Base-by-base conservation (phyloP, 257 asterid species). In the Lavandula angustifolia region DNA sequence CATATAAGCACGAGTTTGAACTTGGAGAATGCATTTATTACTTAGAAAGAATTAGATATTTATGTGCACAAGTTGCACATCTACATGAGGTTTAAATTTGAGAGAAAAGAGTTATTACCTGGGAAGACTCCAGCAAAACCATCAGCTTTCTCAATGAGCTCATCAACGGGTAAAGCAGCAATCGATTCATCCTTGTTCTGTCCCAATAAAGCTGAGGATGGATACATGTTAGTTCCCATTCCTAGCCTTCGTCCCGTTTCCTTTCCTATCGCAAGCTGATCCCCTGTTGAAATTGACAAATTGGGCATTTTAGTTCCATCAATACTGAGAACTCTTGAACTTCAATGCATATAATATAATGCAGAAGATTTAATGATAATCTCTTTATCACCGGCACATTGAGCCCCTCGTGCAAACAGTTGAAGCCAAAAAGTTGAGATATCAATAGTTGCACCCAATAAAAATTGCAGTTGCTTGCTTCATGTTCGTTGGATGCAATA, bases 61-160 rank as follows among this genome's bases (percentile, higher is more conserved):
- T 2, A 37, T 60, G 29, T 3, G 27, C 4, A 38, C 7, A 6
- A 60, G 4, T 29, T 11, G 6, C 49, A 2, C 9, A 13, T 35
- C 8, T 4, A 42, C 16, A 46, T 13, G 48, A 51, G 40, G 43
- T 48, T 47, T 12, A 38, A 35, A 44, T n/a, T 62, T 42, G 5
- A 67, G 54, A 60, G 17, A 60, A 47, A 60, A 64, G 49, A 33
- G 50, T 7, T 60, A 38, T 31, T 77, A 92, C 97, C 97, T 2
- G 98, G 98, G 76, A 92, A 92, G 55, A 92, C 98, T 53, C 98
- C 98, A 60, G 98, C 98, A 71, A 92, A 92, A 40, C 98, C 98
- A 84, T 92, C 98, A 22, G 98, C 98, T 74, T 92, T 92, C 70
- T 92, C 98, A 48, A 92, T 89, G 55, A 92, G 96, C 76, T 92